Evolutionary conservation across 768 basidiomycete species (phyloP).

Genomic region (Mycena maculata): DNA sequence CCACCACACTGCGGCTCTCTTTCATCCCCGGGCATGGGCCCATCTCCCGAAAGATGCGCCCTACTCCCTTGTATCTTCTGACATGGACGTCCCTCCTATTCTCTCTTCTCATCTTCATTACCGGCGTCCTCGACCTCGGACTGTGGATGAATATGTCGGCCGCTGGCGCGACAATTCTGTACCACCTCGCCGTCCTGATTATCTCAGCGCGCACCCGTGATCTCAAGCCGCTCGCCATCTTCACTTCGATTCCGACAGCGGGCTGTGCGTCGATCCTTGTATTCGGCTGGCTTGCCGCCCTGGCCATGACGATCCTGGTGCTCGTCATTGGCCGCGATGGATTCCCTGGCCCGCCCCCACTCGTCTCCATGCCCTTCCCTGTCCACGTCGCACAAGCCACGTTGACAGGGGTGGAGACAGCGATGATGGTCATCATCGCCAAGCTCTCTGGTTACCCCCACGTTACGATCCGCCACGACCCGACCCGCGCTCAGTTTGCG

Average conservation of each 20-base stretch:
- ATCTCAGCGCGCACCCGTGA: conserved; percentile 22
- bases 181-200: conserved; percentile 28
- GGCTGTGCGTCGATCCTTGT: conserved; percentile 31
- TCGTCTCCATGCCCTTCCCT: conserved; percentile 18
- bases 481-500: neutral
- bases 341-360: conserved; percentile 30
- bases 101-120: conserved; percentile 14
- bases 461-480: neutral
- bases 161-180: conserved; percentile 16
- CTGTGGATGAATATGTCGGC: conserved; percentile 32
- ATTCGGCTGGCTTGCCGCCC: conserved; percentile 28
- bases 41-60: neutral
- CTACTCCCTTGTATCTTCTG: conserved; percentile 16
- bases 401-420: conserved; percentile 21
- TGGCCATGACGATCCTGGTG: conserved; percentile 28
- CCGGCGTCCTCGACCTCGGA: conserved; percentile 27
- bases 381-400: conserved; percentile 16
- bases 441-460: conserved; percentile 16
- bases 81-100: conserved; percentile 26
- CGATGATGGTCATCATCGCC: conserved; percentile 16
- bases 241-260: conserved; percentile 22
- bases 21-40: neutral
- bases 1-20: neutral
- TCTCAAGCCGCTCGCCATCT: conserved; percentile 1
- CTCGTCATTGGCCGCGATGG: conserved; percentile 18